Evolutionary conservation across 1,284 basidiomycete species (phyloP), one percentile per base, ranked within the genome.

Genomic region (Chalciporus sp.): DNA sequence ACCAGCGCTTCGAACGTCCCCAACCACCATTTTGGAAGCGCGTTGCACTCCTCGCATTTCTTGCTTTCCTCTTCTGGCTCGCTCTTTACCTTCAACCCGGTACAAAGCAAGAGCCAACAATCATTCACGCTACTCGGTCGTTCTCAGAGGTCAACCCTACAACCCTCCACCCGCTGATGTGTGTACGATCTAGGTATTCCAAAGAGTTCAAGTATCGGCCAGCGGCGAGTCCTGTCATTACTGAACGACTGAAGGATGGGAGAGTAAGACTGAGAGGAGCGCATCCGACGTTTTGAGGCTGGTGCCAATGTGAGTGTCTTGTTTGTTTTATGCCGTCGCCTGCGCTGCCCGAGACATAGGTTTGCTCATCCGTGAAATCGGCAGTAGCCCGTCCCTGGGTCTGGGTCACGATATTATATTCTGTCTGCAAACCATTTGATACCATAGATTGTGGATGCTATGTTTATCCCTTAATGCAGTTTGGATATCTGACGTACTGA

Each of bases 221-320:
- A 5, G 80, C 81, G 6, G 81, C 81, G n/a, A 23, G 78, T 51
- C 80, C 81, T 20, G 65, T 83, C 45, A 71, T 83, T 54, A 81
- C 77, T 0, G 80, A 83, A 57, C 64, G 50, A 45, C 67, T 83
- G 53, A 75, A 76, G 52, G 79, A 80, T 47, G 79, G 80, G 2
- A 63, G 68, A 4, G 63, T 69, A 7, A 70, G 74, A 10, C 45
- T 82, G 56, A 70, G 78, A 7, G 80, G 81, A 4, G 81, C 76
- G 14, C 57, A 64, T 26, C 75, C 77, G 12, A 47, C 53, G 4
- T 3, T 11, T 5, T 58, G 45, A 33, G 12, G 10, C 5, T 28
- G 35, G 20, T 8, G 4, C 8, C 14, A 7, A 3, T 17, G 44
- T 46, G 14, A 35, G 44, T 35, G 20, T 20, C 5, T 10, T 23